phyloP scores from a whole-genome alignment of 176 grass and related monocot genomes.

The Microstegium vimineum region DNA sequence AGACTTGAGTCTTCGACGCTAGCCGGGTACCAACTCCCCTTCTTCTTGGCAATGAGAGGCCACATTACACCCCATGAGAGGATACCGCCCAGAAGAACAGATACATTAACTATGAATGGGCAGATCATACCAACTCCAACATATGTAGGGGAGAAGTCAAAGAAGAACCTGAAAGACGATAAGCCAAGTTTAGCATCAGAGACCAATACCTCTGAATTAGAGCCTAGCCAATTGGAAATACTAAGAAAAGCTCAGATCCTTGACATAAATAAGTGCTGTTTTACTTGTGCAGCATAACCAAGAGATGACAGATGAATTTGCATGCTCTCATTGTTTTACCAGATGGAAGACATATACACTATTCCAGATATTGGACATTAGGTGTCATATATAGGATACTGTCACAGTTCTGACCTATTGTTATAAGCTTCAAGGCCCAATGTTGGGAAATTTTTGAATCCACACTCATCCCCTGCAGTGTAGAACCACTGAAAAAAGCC shows the following conservation, averaged over 20 bases:
- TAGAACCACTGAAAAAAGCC: constrained; percentile 95
- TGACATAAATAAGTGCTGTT: neutral
- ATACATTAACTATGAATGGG: constrained; percentile 62
- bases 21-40: constrained; percentile 50
- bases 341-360: neutral
- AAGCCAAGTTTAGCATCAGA: constrained; percentile 16
- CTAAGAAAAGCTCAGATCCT: neutral
- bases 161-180: constrained; percentile 50
- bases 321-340: neutral
- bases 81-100: constrained; percentile 56
- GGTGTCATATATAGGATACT: neutral
- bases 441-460: constrained; percentile 77
- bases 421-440: constrained; percentile 66
- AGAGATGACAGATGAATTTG: neutral
- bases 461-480: constrained; percentile 65
- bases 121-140: constrained; percentile 79
- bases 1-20: constrained; percentile 29
- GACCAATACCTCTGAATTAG: neutral
- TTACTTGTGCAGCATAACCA: constrained; percentile 4
- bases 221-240: neutral
- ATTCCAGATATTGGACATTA: constrained; percentile 1
- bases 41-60: constrained; percentile 60
- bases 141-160: constrained; percentile 69
- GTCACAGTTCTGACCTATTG: constrained; percentile 36
- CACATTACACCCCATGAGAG: constrained; percentile 74